Evolutionary conservation across 2,329 filamentous ascomycete genomes (phyloP), one percentile per base, ranked within the genome.

Genomic region (Colletotrichum karsti): DNA sequence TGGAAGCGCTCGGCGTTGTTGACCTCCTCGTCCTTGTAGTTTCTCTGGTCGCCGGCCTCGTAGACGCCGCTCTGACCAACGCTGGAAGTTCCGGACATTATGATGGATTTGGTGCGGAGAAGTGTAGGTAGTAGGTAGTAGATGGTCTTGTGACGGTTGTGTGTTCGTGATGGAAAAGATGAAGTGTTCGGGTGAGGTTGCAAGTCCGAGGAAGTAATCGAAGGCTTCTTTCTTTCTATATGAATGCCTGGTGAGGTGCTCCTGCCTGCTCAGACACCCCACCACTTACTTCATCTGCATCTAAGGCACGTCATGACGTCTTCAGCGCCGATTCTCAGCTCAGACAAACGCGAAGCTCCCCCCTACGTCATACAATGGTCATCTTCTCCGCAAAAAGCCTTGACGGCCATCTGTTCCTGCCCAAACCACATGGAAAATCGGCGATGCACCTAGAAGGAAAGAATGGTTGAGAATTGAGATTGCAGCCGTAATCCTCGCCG

Each of bases 1-100:
- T 94, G 83, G 82, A 88, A 96, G 68, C 89, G 85, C 57, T 87
- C 82, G 20, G 85, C 82, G 33, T 85, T 77, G 39, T 85, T 80
- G 8, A 75, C 48, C 74, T 67, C 64, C 2, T 87, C 84, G 67
- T 87, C 77, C 69, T 88, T 86, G 69, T 81, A 77, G 77, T 90
- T 93, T 74, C 88, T 87, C 85, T 96, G 93, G 81, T 96, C 93
- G 66, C 90, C 91, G 64, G 86, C 90, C 82, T 95, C 92, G 82
- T 96, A 95, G 77, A 93, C 81, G 69, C 80, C 78, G 70, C 81
- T 74, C 77, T 83, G 85, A 73, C 93, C 93, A 76, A 95, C 92
- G 76, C 84, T 91, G 65, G 91, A 93, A 69, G 82, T 74, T 70
- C 76, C 78, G 66, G 77, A 76, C 79, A 80, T 81, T 65, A 39